Evolutionary conservation across 768 basidiomycete species (phyloP), one percentile per base, ranked within the genome.

Genomic region (Tubosaeta sp.): DNA sequence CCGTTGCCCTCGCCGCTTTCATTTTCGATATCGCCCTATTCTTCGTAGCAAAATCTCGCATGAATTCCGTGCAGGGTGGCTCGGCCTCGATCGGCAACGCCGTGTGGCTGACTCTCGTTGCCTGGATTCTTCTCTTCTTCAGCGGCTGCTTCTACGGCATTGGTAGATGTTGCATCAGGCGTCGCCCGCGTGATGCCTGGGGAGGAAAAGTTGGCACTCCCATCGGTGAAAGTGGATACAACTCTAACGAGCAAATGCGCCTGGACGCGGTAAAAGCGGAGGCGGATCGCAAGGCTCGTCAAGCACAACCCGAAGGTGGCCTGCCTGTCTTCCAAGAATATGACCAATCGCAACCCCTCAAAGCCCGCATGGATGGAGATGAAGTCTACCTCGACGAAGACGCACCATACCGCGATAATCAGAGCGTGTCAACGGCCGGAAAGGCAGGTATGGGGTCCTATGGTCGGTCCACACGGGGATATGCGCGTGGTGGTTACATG

Each of bases 21-120:
- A 82, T 95, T 31, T 94, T 97, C 69, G 97, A 99, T 68, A 71
- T 97, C 52, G 88, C 81, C 59, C 73, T 97, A 52, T 98, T 97
- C 74, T 92, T 91, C 75, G 71, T 95, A 51, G 90, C 90, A 52
- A 93, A 86, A 64, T 73, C 88, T 41, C 83, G 94, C 48, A 87
- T 99, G 68, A 88, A 90, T 66, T 54, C 61, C 16, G 79, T 83
- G n/a, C 59, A 75, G 5, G 85, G 92, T 17, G 93, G 90, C 6
- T 76, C 76, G 0, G 94, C 95, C 0, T 71, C 76, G 17, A 86
- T 95, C 8, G 95, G 95, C n/a, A 86, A 79, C 53, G 92, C 88
- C 19, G 80, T 95, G 39, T 97, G 95, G 95, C 73, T 97, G 43
- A 92, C 91, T 3, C 80, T 97, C 32, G 86, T 82, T 2, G 90